Evolutionary conservation across 306 rosid species (phyloP), one percentile per base, ranked within the genome.

Genomic region (Mimosa pudica): DNA sequence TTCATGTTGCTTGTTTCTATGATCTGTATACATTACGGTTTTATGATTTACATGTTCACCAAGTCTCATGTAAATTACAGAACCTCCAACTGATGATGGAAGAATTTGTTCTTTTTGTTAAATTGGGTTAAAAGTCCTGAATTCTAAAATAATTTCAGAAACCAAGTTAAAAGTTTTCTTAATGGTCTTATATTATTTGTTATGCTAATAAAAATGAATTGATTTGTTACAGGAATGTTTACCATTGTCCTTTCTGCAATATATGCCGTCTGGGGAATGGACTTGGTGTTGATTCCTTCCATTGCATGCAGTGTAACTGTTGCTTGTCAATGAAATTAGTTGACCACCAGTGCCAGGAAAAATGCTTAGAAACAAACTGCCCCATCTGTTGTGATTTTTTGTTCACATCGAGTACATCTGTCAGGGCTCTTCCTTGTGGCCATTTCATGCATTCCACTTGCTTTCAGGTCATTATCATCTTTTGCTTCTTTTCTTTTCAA

Each of bases 381-480:
- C 95, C 95, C 70, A 90, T 90, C 78, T 90, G 95, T 82, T 90
- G 92, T 82, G 95, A 90, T 77, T 90, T 89, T 80, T 68, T 90
- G 10, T 90, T 90, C 78, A 90, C 95, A 48, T 90, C 95, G 45
- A 90, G 95, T 85, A 88, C 87, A 44, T 81, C 91, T 35, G 90
- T 90, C 64, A 83, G 95, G 74, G 89, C 86, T 20, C 89, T 89
- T 52, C 95, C 92, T n/a, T 90, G 95, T 71, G 92, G 95, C 73
- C 95, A 90, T 85, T 90, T 84, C 87, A 90, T 90, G 95, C 95
- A 90, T 87, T 90, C 95, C 42, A 88, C 92, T 79, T 90, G 95
- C 89, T 90, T 90, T 80, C 95, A 90, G 95, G 95, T 90, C 80
- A 45, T 70, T 35, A 47, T 71, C 61, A 17, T 71, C 12, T 12